Conservation (phyloP, 2,329 filamentous ascomycete species). For the Fusarium neocosmosporiellum region DNA sequence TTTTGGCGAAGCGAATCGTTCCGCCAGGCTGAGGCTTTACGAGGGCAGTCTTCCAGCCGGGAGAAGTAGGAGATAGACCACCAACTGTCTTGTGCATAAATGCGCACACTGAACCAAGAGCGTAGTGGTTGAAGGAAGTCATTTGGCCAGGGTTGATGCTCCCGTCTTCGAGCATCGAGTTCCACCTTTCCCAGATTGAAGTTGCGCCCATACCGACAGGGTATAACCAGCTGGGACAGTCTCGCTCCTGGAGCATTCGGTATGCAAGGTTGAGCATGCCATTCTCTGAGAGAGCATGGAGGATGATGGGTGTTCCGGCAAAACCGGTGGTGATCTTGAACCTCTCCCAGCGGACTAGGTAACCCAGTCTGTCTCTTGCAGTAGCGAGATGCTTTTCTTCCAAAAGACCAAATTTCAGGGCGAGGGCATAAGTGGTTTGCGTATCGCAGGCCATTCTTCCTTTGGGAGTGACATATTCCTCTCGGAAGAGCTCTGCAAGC, state of each 20-base stretch:
- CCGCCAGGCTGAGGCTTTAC: slow-evolving; percentile 1
- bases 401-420: slow-evolving; percentile 51
- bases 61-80: neutral
- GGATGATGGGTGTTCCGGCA: slow-evolving; percentile 54
- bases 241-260: slow-evolving; percentile 57
- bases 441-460: neutral
- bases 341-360: slow-evolving; percentile 45
- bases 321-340: slow-evolving; percentile 55
- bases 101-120: slow-evolving; percentile 55
- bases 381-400: slow-evolving; percentile 49
- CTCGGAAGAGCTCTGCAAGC: slow-evolving; percentile 15
- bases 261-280: neutral
- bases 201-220: slow-evolving; percentile 59
- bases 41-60: neutral
- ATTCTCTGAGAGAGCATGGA: slow-evolving; percentile 5
- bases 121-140: slow-evolving; percentile 63
- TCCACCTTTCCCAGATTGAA: slow-evolving; percentile 64
- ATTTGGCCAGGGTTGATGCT: slow-evolving; percentile 57
- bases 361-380: slow-evolving; percentile 43
- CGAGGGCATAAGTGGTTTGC: neutral
- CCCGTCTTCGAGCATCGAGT: slow-evolving; percentile 57
- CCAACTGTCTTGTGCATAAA: neutral
- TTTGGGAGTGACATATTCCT: neutral
- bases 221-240: slow-evolving; percentile 60
- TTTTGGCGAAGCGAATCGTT: slow-evolving; percentile 7